Conservation (phyloP, 352 stramenopile genomes). For the Discostella stelligera region DNA sequence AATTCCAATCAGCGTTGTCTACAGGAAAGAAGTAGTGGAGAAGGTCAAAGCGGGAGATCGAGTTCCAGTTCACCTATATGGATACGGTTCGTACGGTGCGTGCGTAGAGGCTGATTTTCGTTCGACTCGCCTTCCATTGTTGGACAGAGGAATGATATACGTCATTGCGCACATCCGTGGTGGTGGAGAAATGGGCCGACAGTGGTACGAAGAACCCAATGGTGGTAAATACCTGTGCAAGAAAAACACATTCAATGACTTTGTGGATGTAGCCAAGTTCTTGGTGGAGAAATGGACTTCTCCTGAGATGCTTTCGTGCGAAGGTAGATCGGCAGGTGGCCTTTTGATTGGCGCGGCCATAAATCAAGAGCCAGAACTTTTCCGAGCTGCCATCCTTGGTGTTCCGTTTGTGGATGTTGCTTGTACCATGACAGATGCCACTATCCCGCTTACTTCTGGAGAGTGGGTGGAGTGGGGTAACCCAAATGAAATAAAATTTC, state of each 20-base stretch:
- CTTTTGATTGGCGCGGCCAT: slow-evolving; percentile 92
- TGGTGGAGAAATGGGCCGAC: slow-evolving; percentile 94
- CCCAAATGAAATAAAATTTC: slow-evolving; percentile 91
- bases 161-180: slow-evolving; percentile 96
- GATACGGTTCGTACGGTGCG: slow-evolving; percentile 94
- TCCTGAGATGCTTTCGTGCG: slow-evolving; percentile 89
- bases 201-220: slow-evolving; percentile 93
- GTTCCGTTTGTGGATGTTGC: slow-evolving; percentile 98
- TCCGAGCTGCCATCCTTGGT: slow-evolving; percentile 89
- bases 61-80: slow-evolving; percentile 87
- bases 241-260: slow-evolving; percentile 97
- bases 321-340: slow-evolving; percentile 93
- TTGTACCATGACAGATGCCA: slow-evolving; percentile 94
- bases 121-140: slow-evolving; percentile 86
- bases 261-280: slow-evolving; percentile 76
- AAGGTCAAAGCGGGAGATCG: slow-evolving; percentile 40
- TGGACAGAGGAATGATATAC: slow-evolving; percentile 95
- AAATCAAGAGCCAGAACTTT: slow-evolving; percentile 96
- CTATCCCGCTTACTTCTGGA: slow-evolving; percentile 91
- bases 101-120: slow-evolving; percentile 91
- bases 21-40: slow-evolving; percentile 69
- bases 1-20: slow-evolving; percentile 84
- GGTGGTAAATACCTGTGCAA: slow-evolving; percentile 96
- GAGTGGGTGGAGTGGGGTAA: slow-evolving; percentile 95
- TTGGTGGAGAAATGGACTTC: slow-evolving; percentile 83